These are phyloP conservation scores for Physaria fendleri DNA, from an alignment of 345 rosid species.

Conservation along the genomic window DNA sequence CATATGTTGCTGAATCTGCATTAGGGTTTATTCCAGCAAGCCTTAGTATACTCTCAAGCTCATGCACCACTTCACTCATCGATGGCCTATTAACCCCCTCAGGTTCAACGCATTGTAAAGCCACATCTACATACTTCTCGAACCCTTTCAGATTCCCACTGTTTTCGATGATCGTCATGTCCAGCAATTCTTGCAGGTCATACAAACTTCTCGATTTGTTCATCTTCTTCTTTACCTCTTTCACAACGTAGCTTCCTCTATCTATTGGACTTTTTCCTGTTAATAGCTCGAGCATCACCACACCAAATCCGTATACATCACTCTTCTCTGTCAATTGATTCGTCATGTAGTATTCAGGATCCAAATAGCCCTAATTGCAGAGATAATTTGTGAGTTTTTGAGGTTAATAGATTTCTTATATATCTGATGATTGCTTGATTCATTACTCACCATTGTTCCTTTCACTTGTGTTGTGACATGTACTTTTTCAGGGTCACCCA, in stretches of 20 bases:
- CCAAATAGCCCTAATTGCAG: constrained; percentile 60
- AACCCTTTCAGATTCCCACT: constrained; percentile 43
- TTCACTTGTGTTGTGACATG: constrained; percentile 90
- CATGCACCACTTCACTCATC: constrained; percentile 68
- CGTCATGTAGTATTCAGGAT: constrained; percentile 93
- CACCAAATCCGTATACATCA: constrained; percentile 91
- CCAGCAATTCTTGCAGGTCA: constrained; percentile 57
- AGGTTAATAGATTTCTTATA: not conserved
- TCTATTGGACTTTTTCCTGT: constrained; percentile 71
- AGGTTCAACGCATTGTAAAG: constrained; percentile 56
- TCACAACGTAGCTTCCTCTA: constrained; percentile 70
- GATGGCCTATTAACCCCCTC: constrained; percentile 53
- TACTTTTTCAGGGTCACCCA: constrained; percentile 45
- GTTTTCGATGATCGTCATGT: constrained; percentile 40
- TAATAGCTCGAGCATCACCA: constrained; percentile 64
- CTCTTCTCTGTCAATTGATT: constrained; percentile 84
- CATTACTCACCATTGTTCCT: constrained; percentile 80
- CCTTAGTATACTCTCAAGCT: constrained; percentile 61
- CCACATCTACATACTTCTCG: constrained; percentile 50
- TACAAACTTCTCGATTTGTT: constrained; percentile 49
- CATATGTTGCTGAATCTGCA: constrained; percentile 44
- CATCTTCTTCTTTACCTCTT: constrained; percentile 56
- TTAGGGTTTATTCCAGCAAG: constrained; percentile 51
- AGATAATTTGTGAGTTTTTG: not conserved
- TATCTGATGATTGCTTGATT: not conserved